phyloP scores from a whole-genome alignment of 139 green algal species.

The Chlamydomonas asymmetrica region DNA sequence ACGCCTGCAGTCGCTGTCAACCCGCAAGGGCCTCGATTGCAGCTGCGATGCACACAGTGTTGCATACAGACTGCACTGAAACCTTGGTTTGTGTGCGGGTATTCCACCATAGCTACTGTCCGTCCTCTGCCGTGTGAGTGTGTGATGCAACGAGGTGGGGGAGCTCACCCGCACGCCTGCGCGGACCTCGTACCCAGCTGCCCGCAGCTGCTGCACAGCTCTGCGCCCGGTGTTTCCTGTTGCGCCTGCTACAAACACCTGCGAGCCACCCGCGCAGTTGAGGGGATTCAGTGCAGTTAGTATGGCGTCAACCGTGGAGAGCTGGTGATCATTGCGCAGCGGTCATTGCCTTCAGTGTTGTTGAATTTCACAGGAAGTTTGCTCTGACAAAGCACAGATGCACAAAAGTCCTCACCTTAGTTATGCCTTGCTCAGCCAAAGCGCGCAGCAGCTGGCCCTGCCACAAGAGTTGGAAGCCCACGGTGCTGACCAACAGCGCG shows the following conservation, averaged over 20 bases:
- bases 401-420: conserved; percentile 5
- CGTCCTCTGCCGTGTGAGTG: not conserved
- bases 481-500: not conserved
- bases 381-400: not conserved
- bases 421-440: conserved; percentile 13
- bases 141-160: not conserved
- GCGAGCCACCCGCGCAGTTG: not conserved
- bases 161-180: conserved; percentile 47
- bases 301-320: no score
- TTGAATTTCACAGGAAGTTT: no score
- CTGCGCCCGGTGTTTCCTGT: conserved; percentile 60
- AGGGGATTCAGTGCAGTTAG: no score
- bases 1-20: no score
- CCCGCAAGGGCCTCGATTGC: no score
- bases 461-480: not conserved
- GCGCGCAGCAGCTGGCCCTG: not conserved
- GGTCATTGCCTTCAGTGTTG: no score
- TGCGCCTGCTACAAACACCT: conserved; percentile 64
- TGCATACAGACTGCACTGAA: no score
- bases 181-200: conserved; percentile 44
- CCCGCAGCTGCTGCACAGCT: conserved; percentile 52
- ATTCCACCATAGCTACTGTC: no score
- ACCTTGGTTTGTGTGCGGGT: no score
- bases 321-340: not conserved
- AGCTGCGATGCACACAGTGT: no score